These are phyloP conservation scores for Cantharellus anzutake DNA, from an alignment of 768 basidiomycete species.

Conservation along the genomic window DNA sequence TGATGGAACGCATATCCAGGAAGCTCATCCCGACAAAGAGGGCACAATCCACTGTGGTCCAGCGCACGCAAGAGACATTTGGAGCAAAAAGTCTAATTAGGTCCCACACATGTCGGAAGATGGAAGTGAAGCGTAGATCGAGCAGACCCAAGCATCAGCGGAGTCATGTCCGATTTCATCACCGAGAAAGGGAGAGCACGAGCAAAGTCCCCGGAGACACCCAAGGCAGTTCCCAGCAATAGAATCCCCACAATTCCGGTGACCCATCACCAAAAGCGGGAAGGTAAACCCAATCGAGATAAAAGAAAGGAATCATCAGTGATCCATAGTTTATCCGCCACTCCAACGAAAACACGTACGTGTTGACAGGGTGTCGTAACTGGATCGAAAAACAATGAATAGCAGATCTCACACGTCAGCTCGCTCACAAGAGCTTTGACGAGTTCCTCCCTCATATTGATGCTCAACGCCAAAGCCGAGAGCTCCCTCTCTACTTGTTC, in stretches of 20 bases:
- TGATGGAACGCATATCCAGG: constrained; percentile 65
- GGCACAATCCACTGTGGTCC: constrained; percentile 69
- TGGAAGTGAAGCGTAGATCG: too few species aligned
- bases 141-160: too few species aligned
- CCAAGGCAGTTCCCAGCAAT: neutral
- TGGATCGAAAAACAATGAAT: constrained; percentile 63
- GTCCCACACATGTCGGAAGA: too few species aligned
- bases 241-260: neutral
- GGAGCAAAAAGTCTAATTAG: constrained; percentile 63
- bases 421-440: constrained; percentile 30
- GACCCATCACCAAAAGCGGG: too few species aligned
- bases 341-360: constrained; percentile 26
- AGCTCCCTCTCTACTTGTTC: too few species aligned
- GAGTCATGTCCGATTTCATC: too few species aligned
- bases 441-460: constrained; percentile 6
- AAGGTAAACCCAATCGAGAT: too few species aligned
- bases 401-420: constrained; percentile 84
- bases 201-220: too few species aligned
- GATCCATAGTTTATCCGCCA: neutral
- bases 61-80: constrained; percentile 79
- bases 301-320: too few species aligned
- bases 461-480: too few species aligned
- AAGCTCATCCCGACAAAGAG: constrained; percentile 64
- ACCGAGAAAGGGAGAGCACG: too few species aligned
- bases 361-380: constrained; percentile 93